phyloP scores from a whole-genome alignment of 1,284 basidiomycete genomes.

The Boletus coffeatus region DNA sequence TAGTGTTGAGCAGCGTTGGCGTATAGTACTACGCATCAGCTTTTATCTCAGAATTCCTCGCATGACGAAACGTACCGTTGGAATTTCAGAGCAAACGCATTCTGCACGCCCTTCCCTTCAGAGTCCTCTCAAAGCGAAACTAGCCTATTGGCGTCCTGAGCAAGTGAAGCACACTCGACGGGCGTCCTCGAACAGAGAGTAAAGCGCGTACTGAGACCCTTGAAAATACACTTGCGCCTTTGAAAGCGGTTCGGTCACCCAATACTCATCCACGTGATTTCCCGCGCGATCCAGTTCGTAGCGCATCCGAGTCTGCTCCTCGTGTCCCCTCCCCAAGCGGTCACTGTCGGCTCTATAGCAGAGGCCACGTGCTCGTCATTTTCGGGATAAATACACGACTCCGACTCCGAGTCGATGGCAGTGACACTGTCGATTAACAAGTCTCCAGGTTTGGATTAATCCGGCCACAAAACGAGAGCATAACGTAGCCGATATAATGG shows the following conservation, averaged over 20 bases:
- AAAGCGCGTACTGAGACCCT: conserved; percentile 46
- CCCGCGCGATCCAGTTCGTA: conserved; percentile 37
- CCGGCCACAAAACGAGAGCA: conserved; percentile 36
- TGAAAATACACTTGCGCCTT: conserved; percentile 45
- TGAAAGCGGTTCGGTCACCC: conserved; percentile 37
- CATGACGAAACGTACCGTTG: conserved; percentile 42
- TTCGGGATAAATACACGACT: conserved; percentile 52
- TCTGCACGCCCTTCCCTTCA: conserved; percentile 34
- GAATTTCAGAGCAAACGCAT: conserved; percentile 50
- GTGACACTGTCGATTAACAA: conserved; percentile 52
- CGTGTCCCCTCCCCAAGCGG: conserved; percentile 63
- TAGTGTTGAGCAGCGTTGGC: no score
- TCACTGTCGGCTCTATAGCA: conserved; percentile 42
- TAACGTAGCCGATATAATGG: no score
- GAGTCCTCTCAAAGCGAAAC: conserved; percentile 49
- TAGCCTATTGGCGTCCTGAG: conserved; percentile 42
- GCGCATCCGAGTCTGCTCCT: conserved; percentile 27
- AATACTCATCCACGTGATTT: conserved; percentile 37
- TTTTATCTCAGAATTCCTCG: conserved; percentile 1
- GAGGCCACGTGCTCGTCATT: conserved; percentile 30
- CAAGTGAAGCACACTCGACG: conserved; percentile 28
- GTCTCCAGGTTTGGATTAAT: conserved; percentile 71
- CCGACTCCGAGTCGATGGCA: conserved; percentile 39
- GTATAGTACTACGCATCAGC: conserved; percentile 26
- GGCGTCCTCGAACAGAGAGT: conserved; percentile 43